phyloP scores from a whole-genome alignment of 352 stramenopile species.

The Phytophthora ohioensis region DNA sequence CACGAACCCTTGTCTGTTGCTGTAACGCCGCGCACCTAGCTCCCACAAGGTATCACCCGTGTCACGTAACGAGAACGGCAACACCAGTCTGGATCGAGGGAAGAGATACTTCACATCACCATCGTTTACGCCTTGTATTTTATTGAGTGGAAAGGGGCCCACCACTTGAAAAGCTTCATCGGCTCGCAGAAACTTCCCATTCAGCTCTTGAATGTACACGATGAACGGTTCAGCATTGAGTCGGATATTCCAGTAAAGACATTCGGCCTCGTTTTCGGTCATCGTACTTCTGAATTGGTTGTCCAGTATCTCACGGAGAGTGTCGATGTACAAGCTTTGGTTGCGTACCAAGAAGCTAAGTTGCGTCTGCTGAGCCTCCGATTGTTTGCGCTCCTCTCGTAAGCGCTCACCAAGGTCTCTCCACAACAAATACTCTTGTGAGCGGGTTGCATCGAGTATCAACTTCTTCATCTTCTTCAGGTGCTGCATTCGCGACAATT shows the following conservation, averaged over 20 bases:
- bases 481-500: neutral
- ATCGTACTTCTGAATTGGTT: neutral
- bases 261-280: neutral
- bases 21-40: neutral
- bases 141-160: neutral
- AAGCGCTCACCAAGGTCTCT: neutral
- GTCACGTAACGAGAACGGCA: neutral
- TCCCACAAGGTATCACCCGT: neutral
- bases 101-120: neutral
- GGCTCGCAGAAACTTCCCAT: neutral
- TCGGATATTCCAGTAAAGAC: too few species aligned
- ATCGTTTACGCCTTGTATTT: neutral
- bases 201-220: neutral
- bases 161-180: neutral
- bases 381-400: neutral
- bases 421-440: neutral
- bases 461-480: neutral
- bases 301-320: neutral
- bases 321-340: neutral
- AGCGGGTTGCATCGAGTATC: neutral
- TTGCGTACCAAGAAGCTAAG: neutral
- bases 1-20: neutral
- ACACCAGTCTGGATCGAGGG: neutral
- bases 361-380: neutral
- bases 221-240: neutral